These are phyloP conservation scores for Epichloe scottii DNA, from an alignment of 2,329 filamentous ascomycete genomes.

Conservation along the genomic window DNA sequence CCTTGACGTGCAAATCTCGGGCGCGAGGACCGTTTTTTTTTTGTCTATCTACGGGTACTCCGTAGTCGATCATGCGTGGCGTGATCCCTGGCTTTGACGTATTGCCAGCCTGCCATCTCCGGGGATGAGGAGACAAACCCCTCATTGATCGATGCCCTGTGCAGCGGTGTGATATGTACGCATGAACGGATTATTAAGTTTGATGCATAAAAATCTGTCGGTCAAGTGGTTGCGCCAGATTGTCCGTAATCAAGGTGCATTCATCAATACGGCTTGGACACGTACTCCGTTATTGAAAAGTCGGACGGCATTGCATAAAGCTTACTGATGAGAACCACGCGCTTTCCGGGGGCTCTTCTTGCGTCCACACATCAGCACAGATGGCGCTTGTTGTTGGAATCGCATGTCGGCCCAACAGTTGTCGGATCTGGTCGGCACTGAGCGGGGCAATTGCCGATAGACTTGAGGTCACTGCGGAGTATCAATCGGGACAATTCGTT, in stretches of 20 bases:
- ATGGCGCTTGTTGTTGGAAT: too few species aligned
- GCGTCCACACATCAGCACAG: too few species aligned
- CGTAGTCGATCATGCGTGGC: not conserved
- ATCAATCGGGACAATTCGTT: not conserved
- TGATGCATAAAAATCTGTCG: too few species aligned
- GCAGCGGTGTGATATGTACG: not conserved
- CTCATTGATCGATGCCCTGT: not conserved
- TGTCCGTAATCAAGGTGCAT: not conserved
- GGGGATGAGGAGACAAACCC: not conserved
- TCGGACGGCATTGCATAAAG: too few species aligned
- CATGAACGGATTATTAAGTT: not conserved
- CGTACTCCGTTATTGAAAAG: not conserved
- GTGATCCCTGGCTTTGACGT: not conserved
- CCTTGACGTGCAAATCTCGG: not conserved
- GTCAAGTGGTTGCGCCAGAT: not conserved
- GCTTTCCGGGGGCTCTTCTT: too few species aligned
- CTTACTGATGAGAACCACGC: too few species aligned
- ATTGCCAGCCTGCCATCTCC: not conserved
- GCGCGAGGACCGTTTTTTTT: not conserved
- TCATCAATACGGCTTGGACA: not conserved
- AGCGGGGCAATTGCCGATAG: constrained; percentile 6
- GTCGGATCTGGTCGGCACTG: too few species aligned
- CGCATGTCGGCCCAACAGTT: not conserved
- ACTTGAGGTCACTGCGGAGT: not conserved
- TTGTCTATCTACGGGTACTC: not conserved